A percentile compares a stretch with the other conserved stretches of the same genome.
phyloP scores from a whole-genome alignment of 1,284 basidiomycete species.

The Ceratobasidium sp. region DNA sequence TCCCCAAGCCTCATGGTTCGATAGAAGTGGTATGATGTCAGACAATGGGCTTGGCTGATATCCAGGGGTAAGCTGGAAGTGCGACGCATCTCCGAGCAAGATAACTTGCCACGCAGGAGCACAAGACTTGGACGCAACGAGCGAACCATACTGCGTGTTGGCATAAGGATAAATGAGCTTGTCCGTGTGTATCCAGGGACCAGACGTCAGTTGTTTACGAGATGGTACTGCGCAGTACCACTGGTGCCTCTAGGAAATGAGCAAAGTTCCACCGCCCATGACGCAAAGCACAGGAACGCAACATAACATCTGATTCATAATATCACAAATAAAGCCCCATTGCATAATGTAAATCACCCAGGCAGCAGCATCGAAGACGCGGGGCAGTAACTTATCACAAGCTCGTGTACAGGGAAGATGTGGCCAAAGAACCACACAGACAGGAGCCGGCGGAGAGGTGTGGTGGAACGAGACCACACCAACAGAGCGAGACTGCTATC shows the following conservation, averaged over 20 bases:
- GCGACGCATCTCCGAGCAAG: too few relatives aligned
- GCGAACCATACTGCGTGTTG: too few relatives aligned
- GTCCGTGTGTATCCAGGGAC: background rate
- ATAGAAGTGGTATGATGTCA: constrained; percentile 12
- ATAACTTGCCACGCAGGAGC: too few relatives aligned
- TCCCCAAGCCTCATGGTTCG: constrained; percentile 24
- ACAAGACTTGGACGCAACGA: too few relatives aligned
- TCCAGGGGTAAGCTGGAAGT: background rate
- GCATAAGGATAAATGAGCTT: too few relatives aligned
- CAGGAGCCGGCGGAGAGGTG: background rate
- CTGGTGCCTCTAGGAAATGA: too few relatives aligned
- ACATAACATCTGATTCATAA: constrained; percentile 9
- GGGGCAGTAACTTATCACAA: too few relatives aligned
- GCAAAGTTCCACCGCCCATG: too few relatives aligned
- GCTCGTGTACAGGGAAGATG: too few relatives aligned
- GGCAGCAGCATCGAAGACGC: background rate
- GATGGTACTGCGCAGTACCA: too few relatives aligned
- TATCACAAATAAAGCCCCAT: constrained; percentile 25
- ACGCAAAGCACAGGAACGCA: too few relatives aligned
- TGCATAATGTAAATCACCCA: constrained; percentile 14
- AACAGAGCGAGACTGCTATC: background rate
- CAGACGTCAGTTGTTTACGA: background rate
- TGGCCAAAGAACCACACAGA: background rate
- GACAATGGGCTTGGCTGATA: constrained; percentile 1
- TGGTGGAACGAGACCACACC: background rate